phyloP scores from a whole-genome alignment of 2,329 filamentous ascomycete species.

The Exophiala dermatitidis region DNA sequence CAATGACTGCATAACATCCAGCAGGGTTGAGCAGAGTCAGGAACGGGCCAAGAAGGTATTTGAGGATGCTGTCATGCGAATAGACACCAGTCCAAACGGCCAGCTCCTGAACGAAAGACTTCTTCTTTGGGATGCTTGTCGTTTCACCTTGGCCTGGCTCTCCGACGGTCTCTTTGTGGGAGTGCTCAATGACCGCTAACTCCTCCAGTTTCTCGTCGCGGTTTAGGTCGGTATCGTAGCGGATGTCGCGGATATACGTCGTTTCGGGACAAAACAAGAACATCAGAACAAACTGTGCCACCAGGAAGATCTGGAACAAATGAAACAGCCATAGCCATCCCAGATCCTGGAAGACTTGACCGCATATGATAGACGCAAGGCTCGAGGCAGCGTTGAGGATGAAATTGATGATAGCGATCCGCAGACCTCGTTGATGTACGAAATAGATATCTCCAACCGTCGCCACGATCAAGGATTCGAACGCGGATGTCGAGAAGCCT shows the following conservation, averaged over 20 bases:
- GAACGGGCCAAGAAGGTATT: slow-evolving; percentile 30
- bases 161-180: slow-evolving; percentile 14
- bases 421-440: slow-evolving; percentile 23
- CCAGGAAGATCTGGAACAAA: slow-evolving; percentile 29
- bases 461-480: slow-evolving; percentile 45
- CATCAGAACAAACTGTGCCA: slow-evolving; percentile 28
- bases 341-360: slow-evolving; percentile 24
- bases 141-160: slow-evolving; percentile 8
- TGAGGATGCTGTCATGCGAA: slow-evolving; percentile 20
- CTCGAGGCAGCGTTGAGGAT: slow-evolving; percentile 28
- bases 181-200: slow-evolving; percentile 14
- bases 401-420: slow-evolving; percentile 24
- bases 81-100: slow-evolving; percentile 23
- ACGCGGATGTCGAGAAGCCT: slow-evolving; percentile 40
- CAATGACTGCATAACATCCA: slow-evolving; percentile 26
- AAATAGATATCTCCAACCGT: slow-evolving; percentile 41
- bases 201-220: slow-evolving; percentile 19
- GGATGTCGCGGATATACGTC: slow-evolving; percentile 27
- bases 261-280: slow-evolving; percentile 30
- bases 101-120: slow-evolving; percentile 23
- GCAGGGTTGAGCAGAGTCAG: slow-evolving; percentile 30
- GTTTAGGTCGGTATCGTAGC: slow-evolving; percentile 26
- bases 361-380: slow-evolving; percentile 35
- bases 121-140: slow-evolving; percentile 10
- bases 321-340: slow-evolving; percentile 27